These are phyloP conservation scores for Aureobasidium sp. DNA, from an alignment of 2,329 filamentous ascomycete species.

Conservation along the genomic window DNA sequence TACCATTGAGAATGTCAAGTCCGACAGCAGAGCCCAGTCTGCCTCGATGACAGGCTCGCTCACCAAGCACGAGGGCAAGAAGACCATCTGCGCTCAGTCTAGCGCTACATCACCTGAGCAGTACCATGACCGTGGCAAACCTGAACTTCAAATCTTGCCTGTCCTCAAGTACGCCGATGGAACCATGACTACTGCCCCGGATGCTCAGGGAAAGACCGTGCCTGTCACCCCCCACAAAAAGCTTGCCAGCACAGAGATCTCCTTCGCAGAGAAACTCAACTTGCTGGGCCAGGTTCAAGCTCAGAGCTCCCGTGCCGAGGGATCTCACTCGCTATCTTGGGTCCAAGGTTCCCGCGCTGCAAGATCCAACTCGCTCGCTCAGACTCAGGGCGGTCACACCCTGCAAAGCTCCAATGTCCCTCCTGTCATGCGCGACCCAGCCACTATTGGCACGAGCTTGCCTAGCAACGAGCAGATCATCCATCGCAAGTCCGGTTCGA, in stretches of 20 bases:
- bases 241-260: not conserved
- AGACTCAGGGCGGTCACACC: not conserved
- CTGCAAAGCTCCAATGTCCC: not conserved
- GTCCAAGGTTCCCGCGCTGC: not conserved
- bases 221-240: not conserved
- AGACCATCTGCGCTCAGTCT: not conserved
- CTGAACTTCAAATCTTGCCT: not conserved
- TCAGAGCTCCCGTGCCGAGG: not conserved
- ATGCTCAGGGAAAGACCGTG: not conserved
- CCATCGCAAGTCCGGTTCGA: not conserved
- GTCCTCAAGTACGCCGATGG: constrained; percentile 3
- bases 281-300: not conserved
- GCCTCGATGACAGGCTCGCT: not conserved
- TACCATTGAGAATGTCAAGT: not conserved
- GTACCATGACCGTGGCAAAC: not conserved
- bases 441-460: not conserved
- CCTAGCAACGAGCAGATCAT: not conserved
- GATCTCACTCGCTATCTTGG: not conserved
- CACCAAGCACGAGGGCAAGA: not conserved
- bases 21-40: not conserved
- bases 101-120: not conserved
- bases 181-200: not conserved
- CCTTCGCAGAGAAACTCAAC: not conserved
- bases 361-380: not conserved
- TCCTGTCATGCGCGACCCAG: not conserved